A percentile compares a stretch with the other conserved stretches of the same genome.
Evolutionary conservation across 2,329 filamentous ascomycete species (phyloP).

Genomic region (Graphilbum fragrans): DNA sequence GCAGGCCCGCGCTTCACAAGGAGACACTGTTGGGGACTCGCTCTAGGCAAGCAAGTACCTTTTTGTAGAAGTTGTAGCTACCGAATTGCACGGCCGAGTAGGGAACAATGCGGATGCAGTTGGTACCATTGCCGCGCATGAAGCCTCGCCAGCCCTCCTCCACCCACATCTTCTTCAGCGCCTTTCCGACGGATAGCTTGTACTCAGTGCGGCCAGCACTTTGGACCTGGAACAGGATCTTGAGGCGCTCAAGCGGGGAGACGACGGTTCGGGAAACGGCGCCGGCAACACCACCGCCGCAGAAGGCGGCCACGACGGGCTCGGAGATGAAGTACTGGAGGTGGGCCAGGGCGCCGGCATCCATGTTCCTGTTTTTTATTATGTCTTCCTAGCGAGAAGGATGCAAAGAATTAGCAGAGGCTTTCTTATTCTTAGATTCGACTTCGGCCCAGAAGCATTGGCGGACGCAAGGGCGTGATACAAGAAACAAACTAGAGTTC

Average conservation of each 20-base stretch:
- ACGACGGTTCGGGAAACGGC: conserved; percentile 97
- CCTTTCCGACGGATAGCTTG: conserved; percentile 81
- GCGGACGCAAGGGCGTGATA: neutral
- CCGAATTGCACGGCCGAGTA: conserved; percentile 98
- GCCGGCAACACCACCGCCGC: conserved; percentile 85
- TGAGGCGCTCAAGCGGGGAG: conserved; percentile 86
- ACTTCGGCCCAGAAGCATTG: neutral
- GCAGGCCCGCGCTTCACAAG: too few species aligned
- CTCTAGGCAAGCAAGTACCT: conserved; percentile 41
- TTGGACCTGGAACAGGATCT: conserved; percentile 97
- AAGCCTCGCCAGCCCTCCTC: conserved; percentile 97
- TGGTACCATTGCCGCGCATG: conserved; percentile 96
- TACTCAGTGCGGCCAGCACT: conserved; percentile 85
- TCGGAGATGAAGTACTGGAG: conserved; percentile 52
- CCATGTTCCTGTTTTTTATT: conserved; percentile 11
- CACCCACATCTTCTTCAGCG: conserved; percentile 84
- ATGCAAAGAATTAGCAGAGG: too few species aligned
- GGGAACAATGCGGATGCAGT: conserved; percentile 95
- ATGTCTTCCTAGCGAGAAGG: conserved; percentile 2
- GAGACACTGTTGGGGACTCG: neutral
- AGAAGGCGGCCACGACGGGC: conserved; percentile 81
- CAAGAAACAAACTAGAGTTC: too few species aligned
- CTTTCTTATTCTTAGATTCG: too few species aligned
- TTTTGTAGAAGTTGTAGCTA: conserved; percentile 95
- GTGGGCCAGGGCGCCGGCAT: conserved; percentile 16